These are phyloP conservation scores for Lentinus brumalis DNA, from an alignment of 768 basidiomycete species.

Conservation along the genomic window DNA sequence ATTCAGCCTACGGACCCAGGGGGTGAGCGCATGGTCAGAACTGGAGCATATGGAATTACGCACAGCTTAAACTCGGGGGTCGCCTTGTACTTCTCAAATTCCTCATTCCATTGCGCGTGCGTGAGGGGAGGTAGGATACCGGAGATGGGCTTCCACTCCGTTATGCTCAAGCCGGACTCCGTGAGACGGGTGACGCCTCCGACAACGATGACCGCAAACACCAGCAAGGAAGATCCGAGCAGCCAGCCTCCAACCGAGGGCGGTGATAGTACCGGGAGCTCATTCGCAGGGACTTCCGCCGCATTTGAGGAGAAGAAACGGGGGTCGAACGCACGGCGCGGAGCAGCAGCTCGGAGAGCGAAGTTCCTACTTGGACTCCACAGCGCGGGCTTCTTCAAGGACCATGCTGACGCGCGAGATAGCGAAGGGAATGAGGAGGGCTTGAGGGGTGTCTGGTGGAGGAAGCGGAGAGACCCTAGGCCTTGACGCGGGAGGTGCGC, in stretches of 20 bases:
- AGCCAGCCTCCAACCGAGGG: conserved; percentile 84
- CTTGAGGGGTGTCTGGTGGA: conserved; percentile 6
- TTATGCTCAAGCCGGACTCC: conserved; percentile 96
- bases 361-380: conserved; percentile 8
- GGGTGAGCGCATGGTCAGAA: neutral
- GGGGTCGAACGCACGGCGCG: conserved; percentile 29
- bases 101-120: conserved; percentile 74
- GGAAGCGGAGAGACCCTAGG: conserved; percentile 3
- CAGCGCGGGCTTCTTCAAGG: neutral
- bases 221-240: conserved; percentile 78
- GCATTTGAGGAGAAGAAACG: conserved; percentile 44
- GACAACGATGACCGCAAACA: conserved; percentile 91
- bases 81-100: conserved; percentile 91
- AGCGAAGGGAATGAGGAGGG: neutral
- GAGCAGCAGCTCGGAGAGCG: conserved; percentile 5
- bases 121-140: conserved; percentile 85
- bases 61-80: conserved; percentile 97
- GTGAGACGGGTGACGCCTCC: conserved; percentile 97
- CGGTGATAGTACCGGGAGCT: conserved; percentile 60
- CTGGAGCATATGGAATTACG: conserved; percentile 32
- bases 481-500: conserved; percentile 9
- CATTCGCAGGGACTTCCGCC: conserved; percentile 20
- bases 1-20: conserved; percentile 65
- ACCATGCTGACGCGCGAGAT: neutral
- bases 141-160: conserved; percentile 94